phyloP scores from a whole-genome alignment of 768 basidiomycete genomes.

The Leccinum barrowsii region DNA sequence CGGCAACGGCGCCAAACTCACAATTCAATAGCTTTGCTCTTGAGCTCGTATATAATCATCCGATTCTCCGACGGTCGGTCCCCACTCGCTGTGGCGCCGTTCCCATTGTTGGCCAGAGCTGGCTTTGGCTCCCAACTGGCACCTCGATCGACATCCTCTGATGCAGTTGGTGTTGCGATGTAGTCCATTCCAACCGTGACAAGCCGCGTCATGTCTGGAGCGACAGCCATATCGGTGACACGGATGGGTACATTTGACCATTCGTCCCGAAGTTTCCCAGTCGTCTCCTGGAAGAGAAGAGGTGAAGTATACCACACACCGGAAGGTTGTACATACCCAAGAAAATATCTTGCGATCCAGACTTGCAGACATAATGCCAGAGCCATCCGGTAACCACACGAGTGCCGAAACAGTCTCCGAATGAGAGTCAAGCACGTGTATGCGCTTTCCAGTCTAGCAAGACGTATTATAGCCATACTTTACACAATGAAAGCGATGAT shows the following conservation, averaged over 20 bases:
- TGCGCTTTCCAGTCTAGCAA: constrained; percentile 67
- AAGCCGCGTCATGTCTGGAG: constrained; percentile 79
- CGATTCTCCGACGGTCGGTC: constrained; percentile 47
- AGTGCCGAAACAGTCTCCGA: constrained; percentile 82
- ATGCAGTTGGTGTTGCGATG: constrained; percentile 21
- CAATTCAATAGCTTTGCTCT: constrained; percentile 64
- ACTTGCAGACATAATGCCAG: constrained; percentile 86
- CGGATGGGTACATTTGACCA: constrained; percentile 75
- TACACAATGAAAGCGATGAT: neutral
- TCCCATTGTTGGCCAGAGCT: constrained; percentile 31
- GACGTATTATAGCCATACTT: constrained; percentile 7
- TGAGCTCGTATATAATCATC: constrained; percentile 75
- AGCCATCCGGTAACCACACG: constrained; percentile 84
- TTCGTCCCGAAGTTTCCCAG: constrained; percentile 66
- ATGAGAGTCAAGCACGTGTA: constrained; percentile 67
- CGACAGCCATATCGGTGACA: constrained; percentile 81
- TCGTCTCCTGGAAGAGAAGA: constrained; percentile 51
- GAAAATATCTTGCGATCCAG: constrained; percentile 80
- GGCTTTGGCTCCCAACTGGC: constrained; percentile 36
- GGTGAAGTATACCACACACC: constrained; percentile 6
- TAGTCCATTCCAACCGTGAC: constrained; percentile 79
- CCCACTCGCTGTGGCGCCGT: constrained; percentile 32
- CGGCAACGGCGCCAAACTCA: constrained; percentile 39
- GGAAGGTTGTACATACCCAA: constrained; percentile 56
- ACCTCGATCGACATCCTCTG: constrained; percentile 21